Conservation (phyloP, 257 asterid species). For the Penstemon newberryi region DNA sequence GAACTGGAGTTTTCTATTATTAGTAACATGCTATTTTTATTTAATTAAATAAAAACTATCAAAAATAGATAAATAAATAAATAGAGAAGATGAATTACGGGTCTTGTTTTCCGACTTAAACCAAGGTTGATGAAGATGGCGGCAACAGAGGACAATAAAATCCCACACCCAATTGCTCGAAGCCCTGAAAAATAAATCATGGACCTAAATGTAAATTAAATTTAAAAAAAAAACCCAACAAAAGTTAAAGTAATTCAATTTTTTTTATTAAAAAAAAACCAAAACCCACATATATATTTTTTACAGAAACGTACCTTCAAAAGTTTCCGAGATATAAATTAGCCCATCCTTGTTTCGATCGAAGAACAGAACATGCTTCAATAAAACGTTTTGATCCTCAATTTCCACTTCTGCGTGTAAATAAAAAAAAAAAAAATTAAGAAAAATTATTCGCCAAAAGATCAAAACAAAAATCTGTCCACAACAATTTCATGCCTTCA, state of each 20-base stretch:
- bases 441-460: background rate
- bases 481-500: conserved; percentile 22
- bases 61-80: background rate
- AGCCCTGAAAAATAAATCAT: conserved; percentile 50
- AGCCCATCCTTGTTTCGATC: conserved; percentile 73
- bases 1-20: too few species aligned
- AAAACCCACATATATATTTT: too few species aligned
- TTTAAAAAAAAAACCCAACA: background rate
- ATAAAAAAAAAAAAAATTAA: background rate
- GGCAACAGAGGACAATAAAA: conserved; percentile 52
- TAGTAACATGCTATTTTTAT: too few species aligned
- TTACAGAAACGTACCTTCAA: conserved; percentile 41
- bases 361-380: conserved; percentile 78
- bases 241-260: too few species aligned
- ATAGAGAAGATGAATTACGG: conserved; percentile 38
- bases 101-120: conserved; percentile 78
- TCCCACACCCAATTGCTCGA: conserved; percentile 70
- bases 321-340: conserved; percentile 77
- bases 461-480: background rate
- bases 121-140: conserved; percentile 69
- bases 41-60: background rate
- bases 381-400: conserved; percentile 47
- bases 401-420: conserved; percentile 38
- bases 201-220: background rate
- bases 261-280: background rate